Conservation (phyloP, 2,329 filamentous ascomycete genomes). For the Biscogniauxia mediterranea region DNA sequence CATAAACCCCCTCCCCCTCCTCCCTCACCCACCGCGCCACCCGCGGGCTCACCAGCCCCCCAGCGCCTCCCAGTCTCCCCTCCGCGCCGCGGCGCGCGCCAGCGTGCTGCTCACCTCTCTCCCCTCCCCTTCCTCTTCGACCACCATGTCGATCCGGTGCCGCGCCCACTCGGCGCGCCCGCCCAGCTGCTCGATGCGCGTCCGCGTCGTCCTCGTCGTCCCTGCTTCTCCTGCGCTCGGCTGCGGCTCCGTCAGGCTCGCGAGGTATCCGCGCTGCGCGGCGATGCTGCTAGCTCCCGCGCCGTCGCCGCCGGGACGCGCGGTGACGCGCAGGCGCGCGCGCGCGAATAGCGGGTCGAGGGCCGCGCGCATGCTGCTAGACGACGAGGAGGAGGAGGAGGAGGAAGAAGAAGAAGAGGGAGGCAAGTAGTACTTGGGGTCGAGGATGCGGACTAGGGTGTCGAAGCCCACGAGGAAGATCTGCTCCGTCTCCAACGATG, state of each 20-base stretch:
- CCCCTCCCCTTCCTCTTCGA: conserved; percentile 35
- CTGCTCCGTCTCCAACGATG: conserved; percentile 49
- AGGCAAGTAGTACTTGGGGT: conserved; percentile 77
- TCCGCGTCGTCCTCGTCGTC: too few species aligned
- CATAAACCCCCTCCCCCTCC: conserved; percentile 52
- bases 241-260: too few species aligned
- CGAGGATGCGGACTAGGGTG: conserved; percentile 69
- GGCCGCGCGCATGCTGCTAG: conserved; percentile 50
- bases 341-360: conserved; percentile 63
- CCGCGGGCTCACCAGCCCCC: conserved; percentile 52
- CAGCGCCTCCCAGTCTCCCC: conserved; percentile 46
- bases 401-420: too few species aligned
- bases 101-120: conserved; percentile 58
- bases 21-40: conserved; percentile 57
- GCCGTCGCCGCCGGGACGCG: conserved; percentile 55
- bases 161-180: conserved; percentile 57
- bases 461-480: conserved; percentile 74
- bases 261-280: conserved; percentile 57
- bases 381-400: too few species aligned
- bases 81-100: conserved; percentile 56
- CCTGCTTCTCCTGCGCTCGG: too few species aligned
- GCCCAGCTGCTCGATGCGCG: conserved; percentile 46
- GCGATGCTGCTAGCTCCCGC: too few species aligned
- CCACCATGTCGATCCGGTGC: conserved; percentile 61
- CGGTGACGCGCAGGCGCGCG: conserved; percentile 62